Conservation (phyloP, 768 basidiomycete genomes). For the Boletus fagicola region DNA sequence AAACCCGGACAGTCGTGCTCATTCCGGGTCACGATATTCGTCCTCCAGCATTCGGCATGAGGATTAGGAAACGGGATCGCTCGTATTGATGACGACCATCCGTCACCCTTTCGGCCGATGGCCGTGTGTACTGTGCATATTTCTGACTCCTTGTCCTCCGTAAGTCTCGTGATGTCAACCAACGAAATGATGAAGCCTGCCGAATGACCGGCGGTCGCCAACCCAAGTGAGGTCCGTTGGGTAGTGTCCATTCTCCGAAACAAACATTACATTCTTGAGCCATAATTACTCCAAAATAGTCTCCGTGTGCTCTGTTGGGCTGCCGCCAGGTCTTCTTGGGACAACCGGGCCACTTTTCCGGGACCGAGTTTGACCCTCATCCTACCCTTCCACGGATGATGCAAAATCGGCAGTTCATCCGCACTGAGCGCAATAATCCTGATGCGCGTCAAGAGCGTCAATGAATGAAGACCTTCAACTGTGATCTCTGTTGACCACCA, state of each 20-base stretch:
- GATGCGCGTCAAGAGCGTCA: slow-evolving; percentile 49
- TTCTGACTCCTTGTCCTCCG: slow-evolving; percentile 47
- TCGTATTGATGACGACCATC: no score
- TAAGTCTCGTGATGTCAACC: slow-evolving; percentile 55
- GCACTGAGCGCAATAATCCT: slow-evolving; percentile 36
- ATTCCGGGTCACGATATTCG: no score
- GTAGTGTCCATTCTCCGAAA: slow-evolving; percentile 42
- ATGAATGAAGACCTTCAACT: slow-evolving; percentile 47
- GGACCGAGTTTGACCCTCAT: slow-evolving; percentile 30
- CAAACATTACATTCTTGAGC: slow-evolving; percentile 64
- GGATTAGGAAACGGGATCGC: no score
- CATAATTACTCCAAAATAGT: slow-evolving; percentile 59
- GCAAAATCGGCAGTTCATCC: slow-evolving; percentile 46
- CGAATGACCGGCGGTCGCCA: slow-evolving; percentile 42
- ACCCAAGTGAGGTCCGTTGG: slow-evolving; percentile 54
- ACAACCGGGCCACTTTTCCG: slow-evolving; percentile 17
- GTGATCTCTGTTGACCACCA: slow-evolving; percentile 56
- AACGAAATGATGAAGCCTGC: slow-evolving; percentile 51
- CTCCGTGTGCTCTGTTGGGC: slow-evolving; percentile 56
- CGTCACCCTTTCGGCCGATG: no score
- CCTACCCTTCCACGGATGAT: slow-evolving; percentile 41
- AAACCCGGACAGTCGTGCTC: no score
- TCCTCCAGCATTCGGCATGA: no score
- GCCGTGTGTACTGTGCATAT: no score
- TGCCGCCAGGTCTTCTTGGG: slow-evolving; percentile 25